Conservation (phyloP, 352 stramenopile genomes). For the Pythium sp. region DNA sequence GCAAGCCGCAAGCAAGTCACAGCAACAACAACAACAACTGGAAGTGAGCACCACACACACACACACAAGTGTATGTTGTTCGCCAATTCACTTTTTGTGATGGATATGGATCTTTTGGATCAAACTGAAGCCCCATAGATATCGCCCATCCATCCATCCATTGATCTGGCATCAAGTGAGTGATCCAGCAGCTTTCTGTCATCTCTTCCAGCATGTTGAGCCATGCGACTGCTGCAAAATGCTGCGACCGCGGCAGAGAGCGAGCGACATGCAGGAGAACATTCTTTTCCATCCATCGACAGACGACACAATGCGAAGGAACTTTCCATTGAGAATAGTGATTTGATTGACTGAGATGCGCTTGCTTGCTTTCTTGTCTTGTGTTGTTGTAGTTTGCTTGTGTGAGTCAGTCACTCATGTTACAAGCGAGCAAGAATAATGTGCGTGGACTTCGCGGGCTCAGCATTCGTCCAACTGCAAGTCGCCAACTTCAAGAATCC, state of each 20-base stretch:
- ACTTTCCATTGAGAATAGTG: not conserved
- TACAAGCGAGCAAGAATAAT: too few relatives aligned
- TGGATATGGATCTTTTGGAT: not conserved
- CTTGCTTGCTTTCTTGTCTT: not conserved
- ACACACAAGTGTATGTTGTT: not conserved
- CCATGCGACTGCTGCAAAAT: not conserved
- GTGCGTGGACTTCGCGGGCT: too few relatives aligned
- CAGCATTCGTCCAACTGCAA: not conserved
- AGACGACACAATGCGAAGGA: not conserved
- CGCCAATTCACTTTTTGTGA: not conserved
- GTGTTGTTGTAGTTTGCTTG: not conserved
- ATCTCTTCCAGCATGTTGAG: not conserved
- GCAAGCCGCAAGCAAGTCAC: not conserved
- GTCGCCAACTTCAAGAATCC: slow-evolving; percentile 1
- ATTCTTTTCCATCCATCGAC: not conserved
- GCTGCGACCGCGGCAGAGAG: not conserved
- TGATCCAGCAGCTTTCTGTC: not conserved
- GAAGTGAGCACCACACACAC: not conserved
- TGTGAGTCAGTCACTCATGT: not conserved
- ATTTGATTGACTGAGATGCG: not conserved
- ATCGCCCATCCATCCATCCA: not conserved
- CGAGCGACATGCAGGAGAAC: not conserved
- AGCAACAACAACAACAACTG: not conserved
- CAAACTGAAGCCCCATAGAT: not conserved
- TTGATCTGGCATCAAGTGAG: not conserved